Base-by-base conservation (phyloP, 2,329 filamentous ascomycete species). In the Curvularia verruculosa region DNA sequence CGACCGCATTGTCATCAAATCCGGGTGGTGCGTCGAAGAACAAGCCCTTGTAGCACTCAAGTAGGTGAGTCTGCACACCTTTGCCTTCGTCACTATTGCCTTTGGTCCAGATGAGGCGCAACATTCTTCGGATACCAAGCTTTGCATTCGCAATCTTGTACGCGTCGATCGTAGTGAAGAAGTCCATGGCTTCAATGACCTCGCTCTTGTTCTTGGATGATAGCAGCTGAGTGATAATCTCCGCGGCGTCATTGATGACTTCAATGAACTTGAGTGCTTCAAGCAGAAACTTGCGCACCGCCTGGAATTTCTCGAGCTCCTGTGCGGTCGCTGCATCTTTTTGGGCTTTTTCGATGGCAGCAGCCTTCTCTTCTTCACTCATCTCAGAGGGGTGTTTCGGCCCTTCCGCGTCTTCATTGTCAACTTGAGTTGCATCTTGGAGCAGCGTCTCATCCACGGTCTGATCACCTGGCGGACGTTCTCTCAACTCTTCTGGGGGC, bases 11-110 rank as follows among this genome's bases (percentile, higher is more conserved):
- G 28, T 87, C 81, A 56, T 85, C 91, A 78, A 96, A 97, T 4
- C 88, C 88, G 58, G 92, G 91, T 0, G 95, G 95, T 0, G 96
- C 93, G 71, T 96, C 92, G 69, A 99, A 99, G 78, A 98, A 99
- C 0, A 99, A 85, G 19, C 91, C 88, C 73, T 90, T 95, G 81
- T 99, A 99, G 76, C 92, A 96, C 67, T 99, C 95, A 64, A 99
- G 96, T 28, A 99, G 83, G 77, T 99, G 95, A 2, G 90, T 91
- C 74, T 99, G 96, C 2, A 99, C 93, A 54, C 95, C 95, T 79
- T 98, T 99, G 69, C 96, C 95, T 82, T 99, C 96, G 70, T 99
- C 95, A 69, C 92, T 98, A 78, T 98, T 99, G 67, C 95, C 94
- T 79, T 99, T 99, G 63, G 95, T 99, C 95, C 95, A 99, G 75